Evolutionary conservation across 495 filamentous ascomycete genomes (phyloP).

Genomic region (Penicillium arizonense): DNA sequence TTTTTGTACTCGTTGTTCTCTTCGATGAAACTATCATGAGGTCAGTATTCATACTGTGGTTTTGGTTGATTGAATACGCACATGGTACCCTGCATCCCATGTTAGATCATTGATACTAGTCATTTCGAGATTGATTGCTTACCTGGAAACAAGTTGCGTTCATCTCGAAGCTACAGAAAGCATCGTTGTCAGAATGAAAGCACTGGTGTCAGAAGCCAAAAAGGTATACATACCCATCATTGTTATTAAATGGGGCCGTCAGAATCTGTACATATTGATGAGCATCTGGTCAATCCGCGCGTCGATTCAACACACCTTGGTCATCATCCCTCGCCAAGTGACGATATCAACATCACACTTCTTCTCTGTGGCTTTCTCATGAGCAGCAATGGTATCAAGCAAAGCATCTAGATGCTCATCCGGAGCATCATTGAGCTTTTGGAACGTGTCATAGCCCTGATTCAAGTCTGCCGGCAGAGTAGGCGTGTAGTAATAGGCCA

Average conservation of each 20-base stretch:
- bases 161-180: conserved; percentile 77
- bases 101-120: conserved; percentile 17
- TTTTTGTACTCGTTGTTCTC: conserved; percentile 75
- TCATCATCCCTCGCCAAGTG: conserved; percentile 99
- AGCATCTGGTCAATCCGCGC: background rate
- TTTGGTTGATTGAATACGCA: conserved; percentile 39
- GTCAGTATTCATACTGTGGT: conserved; percentile 6
- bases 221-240: conserved; percentile 62
- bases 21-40: conserved; percentile 75
- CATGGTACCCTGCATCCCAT: conserved; percentile 66
- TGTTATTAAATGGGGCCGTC: conserved; percentile 74
- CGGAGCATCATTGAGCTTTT: conserved; percentile 72
- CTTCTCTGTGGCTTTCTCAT: conserved; percentile 65
- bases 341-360: conserved; percentile 75
- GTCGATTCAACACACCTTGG: conserved; percentile 61
- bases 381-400: conserved; percentile 67
- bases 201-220: background rate
- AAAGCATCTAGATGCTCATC: conserved; percentile 90
- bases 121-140: conserved; percentile 24
- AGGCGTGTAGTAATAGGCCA: conserved; percentile 88
- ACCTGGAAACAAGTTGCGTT: conserved; percentile 90
- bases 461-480: conserved; percentile 68
- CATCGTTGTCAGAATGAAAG: conserved; percentile 4
- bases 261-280: conserved; percentile 61
- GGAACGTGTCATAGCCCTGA: conserved; percentile 76